Base-by-base conservation (phyloP, 257 asterid species). In the Solanum chilense region DNA sequence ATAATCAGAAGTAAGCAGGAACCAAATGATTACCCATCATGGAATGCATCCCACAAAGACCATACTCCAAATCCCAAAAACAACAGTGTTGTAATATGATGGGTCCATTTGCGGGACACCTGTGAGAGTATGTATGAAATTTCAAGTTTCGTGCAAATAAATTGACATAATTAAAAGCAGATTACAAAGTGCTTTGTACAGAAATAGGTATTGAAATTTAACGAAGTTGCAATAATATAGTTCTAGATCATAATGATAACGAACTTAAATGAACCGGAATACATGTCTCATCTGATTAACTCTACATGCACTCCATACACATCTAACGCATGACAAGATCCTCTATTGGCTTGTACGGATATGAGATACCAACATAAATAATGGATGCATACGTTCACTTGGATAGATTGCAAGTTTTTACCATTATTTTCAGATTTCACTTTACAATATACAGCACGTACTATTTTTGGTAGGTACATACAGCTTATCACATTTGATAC, bases 31-130 rank as follows among this genome's bases (percentile, higher is more conserved):
- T 93, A 96, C 99, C 98, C 97, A 9, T 93, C 99, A 21, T 90
- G 88, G 88, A 93, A 96, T 85, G 98, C 99, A 89, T 97, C 99
- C 99, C 98, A 92, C 49, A 97, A 91, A 89, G 99, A 97, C 99
- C 99, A 97, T 49, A 97, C 45, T 80, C 99, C 99, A 88, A 97
- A 97, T 69, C 95, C 99, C 90, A 97, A 86, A 92, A 97, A 95
- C 90, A 94, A 89, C 49, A 95, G 10, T 60, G 98, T 97, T 35
- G 99, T 97, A 84, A 97, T 90, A 85, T 97, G 99, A 93, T 96
- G 99, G 85, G 99, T 94, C 99, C 96, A 96, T 91, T 94, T 89
- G 75, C 99, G 97, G n/a, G 99, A 87, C 84, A 97, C 93, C 99
- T 97, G 94, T 21, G 6, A 49, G 45, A 16, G 21, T 33, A 47